These are phyloP conservation scores for Lichtheimia hyalospora DNA, from an alignment of 371 early-diverging fungal species.

Conservation along the genomic window DNA sequence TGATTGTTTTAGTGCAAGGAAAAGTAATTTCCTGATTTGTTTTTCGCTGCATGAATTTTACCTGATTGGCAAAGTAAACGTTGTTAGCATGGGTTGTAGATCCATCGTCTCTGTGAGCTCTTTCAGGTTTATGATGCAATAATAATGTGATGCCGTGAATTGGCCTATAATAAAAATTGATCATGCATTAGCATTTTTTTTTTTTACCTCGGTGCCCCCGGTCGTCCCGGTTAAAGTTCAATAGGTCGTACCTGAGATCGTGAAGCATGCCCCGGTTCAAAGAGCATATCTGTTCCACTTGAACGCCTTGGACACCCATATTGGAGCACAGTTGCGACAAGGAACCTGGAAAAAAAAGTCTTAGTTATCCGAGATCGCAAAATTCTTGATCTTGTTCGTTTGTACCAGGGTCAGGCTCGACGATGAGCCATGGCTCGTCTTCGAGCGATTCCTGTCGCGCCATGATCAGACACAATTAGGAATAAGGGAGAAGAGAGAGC, in stretches of 20 bases:
- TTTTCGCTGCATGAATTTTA: conserved; percentile 10
- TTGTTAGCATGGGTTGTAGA: conserved; percentile 7
- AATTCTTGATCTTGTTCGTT: not conserved
- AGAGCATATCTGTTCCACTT: conserved; percentile 32
- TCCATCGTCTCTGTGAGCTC: conserved; percentile 18
- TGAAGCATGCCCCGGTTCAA: conserved; percentile 19
- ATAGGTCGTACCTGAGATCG: conserved; percentile 15
- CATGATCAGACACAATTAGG: conserved; percentile 11
- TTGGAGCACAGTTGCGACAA: conserved; percentile 20
- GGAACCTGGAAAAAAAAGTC: conserved; percentile 13
- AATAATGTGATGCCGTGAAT: conserved; percentile 42
- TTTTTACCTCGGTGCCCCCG: not conserved
- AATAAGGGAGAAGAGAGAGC: conserved; percentile 6
- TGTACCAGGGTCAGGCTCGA: conserved; percentile 21
- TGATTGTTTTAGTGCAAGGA: not conserved
- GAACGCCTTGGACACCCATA: conserved; percentile 30
- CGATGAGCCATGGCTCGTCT: conserved; percentile 20
- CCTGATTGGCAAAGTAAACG: conserved; percentile 46
- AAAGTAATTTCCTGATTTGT: conserved; percentile 9
- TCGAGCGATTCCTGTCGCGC: conserved; percentile 15
- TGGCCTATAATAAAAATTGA: conserved; percentile 14
- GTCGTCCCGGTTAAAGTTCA: conserved; percentile 1
- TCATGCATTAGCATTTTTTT: not conserved
- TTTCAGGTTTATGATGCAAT: conserved; percentile 19
- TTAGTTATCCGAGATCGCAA: conserved; percentile 4